Evolutionary conservation across 192 early-diverging fungal species (phyloP), one percentile per base, ranked within the genome.

Genomic region (Powellomyces hirtus): DNA sequence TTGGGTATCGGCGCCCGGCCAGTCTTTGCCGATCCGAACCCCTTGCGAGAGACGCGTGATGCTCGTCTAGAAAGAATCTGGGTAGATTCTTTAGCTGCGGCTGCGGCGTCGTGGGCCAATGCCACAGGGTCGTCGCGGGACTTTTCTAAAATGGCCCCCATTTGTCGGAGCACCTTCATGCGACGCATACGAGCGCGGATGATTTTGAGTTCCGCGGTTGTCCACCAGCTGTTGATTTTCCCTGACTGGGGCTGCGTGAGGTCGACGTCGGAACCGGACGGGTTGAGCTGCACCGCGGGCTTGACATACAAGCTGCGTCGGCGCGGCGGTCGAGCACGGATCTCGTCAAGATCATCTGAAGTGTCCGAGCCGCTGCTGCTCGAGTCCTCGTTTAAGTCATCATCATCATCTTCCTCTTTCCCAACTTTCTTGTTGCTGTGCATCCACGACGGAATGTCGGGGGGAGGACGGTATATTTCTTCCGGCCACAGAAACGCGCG

Each of bases 211-310:
- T 69, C 67, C 24, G 56, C 24, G 1, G 4, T 40, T 7, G 67
- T 50, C 67, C 67, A 69, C 67, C 67, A 60, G 33, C 26, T 49
- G 40, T 69, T 36, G 30, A 69, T 60, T 10, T 50, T 59, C 1
- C 57, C 29, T 31, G 36, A 8, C 62, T 50, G 62, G 2, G 36
- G n/a, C 20, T 60, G 11, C 1, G 36, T 29, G 36, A 60, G 36
- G 38, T 60, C 59, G 34, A 20, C 31, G 13, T 60, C 59, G 3
- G 59, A 60, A 13, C 36, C 34, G 5, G 29, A 4, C 14, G n/a
- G n/a, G 59, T 36, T 20, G 3, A 38, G 2, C 4, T 10, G 29
- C 46, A 51, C 45, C 7, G 52, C 50, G n/a, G 64, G 64, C 8
- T 40, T 31, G 22, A 66, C 64, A 20, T n/a, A 24, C 33, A 66